phyloP scores from a whole-genome alignment of 2,329 filamentous ascomycete genomes.

The Sphaerulina vaccinii region DNA sequence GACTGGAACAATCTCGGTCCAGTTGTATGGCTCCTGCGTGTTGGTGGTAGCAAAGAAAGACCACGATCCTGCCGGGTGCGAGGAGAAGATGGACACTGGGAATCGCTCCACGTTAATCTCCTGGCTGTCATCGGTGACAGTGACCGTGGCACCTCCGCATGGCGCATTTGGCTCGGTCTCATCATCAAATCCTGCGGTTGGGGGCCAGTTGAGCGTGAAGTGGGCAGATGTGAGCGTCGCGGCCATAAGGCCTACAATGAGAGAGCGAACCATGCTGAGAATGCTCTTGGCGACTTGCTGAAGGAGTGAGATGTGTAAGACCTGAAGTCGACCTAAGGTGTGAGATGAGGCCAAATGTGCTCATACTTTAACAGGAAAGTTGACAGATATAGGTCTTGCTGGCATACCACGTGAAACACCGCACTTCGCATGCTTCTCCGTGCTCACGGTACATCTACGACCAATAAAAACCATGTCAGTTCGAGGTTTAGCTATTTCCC shows the following conservation, averaged over 20 bases:
- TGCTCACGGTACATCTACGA: neutral
- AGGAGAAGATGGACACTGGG: constrained; percentile 30
- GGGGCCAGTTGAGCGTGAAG: constrained; percentile 44
- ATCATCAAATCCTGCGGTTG: constrained; percentile 33
- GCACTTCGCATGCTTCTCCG: neutral
- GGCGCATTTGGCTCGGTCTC: constrained; percentile 30
- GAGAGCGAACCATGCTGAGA: constrained; percentile 26
- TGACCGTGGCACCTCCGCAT: constrained; percentile 31
- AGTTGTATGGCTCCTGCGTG: constrained; percentile 34
- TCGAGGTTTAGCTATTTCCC: constrained; percentile 1
- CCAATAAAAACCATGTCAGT: neutral
- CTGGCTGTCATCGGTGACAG: constrained; percentile 26
- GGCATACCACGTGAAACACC: constrained; percentile 2
- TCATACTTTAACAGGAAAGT: neutral
- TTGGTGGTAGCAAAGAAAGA: constrained; percentile 32
- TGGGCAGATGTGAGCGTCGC: constrained; percentile 41
- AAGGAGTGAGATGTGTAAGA: neutral
- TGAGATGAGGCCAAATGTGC: constrained; percentile 4
- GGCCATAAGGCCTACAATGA: constrained; percentile 30
- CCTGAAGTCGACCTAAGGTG: neutral
- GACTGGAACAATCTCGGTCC: constrained; percentile 30
- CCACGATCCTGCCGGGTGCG: constrained; percentile 32
- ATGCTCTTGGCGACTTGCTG: neutral
- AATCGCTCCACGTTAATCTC: constrained; percentile 34
- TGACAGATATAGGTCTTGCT: constrained; percentile 1